Base-by-base conservation (phyloP, 768 basidiomycete species). In the Hortiboletus campestris region DNA sequence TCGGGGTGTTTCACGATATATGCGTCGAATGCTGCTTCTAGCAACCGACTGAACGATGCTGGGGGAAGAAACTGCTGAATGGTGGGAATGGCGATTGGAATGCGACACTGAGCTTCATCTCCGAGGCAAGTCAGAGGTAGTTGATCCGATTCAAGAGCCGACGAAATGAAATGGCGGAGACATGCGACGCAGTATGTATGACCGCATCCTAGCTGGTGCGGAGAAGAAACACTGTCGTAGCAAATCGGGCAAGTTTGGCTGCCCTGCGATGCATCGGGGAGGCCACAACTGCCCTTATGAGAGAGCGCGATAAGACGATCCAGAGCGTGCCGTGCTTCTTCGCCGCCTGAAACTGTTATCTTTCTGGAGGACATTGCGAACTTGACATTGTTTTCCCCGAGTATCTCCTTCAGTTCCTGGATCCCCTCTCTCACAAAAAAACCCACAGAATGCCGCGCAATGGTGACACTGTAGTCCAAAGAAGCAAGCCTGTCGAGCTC, bases 61-160 rank as follows among this genome's bases (percentile, higher is more conserved):
- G 77, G 66, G 0, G 79, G 63, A 2, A 91, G 75, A 1, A 87
- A 62, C 12, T 74, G 70, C 34, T 78, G 79, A 6, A 85, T 83
- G 12, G 75, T 68, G 6, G 66, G 58, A 16, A 90, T 74, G 2
- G 88, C 72, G 14, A 92, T 78, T 6, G 67, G 76, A 34, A 77
- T 69, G 0, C 73, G 65, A 65, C 90, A 92, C 43, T 70, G 79
- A 6, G 78, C 81, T n/a, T 82, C 80, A 54, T 83, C 74, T 9
- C 85, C 90, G 0, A 91, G 74, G 61, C 90, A 92, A 8, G 70
- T 79, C 34, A 91, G 66, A 3, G 91, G 89, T 64, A 91, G 86
- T 6, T 73, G 72, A 32, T 79, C 79, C 46, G 75, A 80, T 29
- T 84, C 80, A 28, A 78, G 65, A 1, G 86, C 76, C 1, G 87